These are phyloP conservation scores for Neurospora discreta DNA, from an alignment of 495 filamentous ascomycete genomes.

Conservation along the genomic window DNA sequence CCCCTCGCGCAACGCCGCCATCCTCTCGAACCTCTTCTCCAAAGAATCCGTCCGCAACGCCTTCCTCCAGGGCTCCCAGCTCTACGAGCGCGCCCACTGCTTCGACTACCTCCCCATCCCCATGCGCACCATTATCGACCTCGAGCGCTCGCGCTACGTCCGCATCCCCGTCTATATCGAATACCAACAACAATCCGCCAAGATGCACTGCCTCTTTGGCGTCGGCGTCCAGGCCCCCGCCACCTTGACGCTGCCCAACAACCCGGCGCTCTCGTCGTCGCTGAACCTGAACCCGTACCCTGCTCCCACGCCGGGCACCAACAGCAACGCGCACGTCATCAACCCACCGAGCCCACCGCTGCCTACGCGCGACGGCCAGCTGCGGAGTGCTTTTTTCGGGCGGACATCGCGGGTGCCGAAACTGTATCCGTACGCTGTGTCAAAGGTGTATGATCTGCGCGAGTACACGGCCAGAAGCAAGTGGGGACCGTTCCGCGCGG, in stretches of 20 bases:
- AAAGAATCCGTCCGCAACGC: conserved; percentile 27
- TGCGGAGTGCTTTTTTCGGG: conserved; percentile 4
- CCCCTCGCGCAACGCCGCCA: conserved; percentile 32
- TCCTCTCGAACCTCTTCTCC: conserved; percentile 34
- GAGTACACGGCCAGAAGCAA: conserved; percentile 41
- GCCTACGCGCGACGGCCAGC: conserved; percentile 15
- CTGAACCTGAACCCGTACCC: neutral
- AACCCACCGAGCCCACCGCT: conserved; percentile 18
- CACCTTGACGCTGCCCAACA: neutral
- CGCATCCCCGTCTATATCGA: conserved; percentile 22
- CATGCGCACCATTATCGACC: neutral
- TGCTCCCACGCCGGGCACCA: neutral
- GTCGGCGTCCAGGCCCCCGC: conserved; percentile 6
- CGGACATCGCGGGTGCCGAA: neutral
- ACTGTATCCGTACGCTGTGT: conserved; percentile 44
- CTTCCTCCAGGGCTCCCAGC: conserved; percentile 41
- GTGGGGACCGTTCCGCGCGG: conserved; percentile 53
- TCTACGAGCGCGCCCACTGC: conserved; percentile 36
- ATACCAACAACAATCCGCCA: conserved; percentile 46
- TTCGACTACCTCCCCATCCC: neutral
- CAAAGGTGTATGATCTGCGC: conserved; percentile 54
- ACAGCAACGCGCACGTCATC: neutral
- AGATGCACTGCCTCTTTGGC: conserved; percentile 52
- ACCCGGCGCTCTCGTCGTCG: neutral
- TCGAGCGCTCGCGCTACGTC: conserved; percentile 31